Conservation (phyloP, 2,329 filamentous ascomycete genomes). For the Trichoderma guizhouense region DNA sequence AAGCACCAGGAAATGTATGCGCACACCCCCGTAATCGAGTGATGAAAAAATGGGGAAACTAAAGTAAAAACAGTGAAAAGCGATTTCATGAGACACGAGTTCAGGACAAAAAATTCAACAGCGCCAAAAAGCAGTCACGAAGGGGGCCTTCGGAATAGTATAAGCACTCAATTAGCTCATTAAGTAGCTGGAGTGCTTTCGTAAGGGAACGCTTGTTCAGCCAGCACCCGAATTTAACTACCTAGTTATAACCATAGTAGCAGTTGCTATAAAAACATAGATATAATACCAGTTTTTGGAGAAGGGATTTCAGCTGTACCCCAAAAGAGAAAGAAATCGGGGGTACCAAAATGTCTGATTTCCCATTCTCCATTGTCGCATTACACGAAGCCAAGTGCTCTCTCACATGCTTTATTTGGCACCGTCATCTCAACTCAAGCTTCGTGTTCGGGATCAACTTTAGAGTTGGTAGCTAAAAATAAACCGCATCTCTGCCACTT, state of each 20-base stretch:
- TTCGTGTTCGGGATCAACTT: neutral
- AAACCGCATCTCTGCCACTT: neutral
- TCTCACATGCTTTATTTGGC: neutral
- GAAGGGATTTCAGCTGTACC: neutral
- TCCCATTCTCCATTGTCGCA: neutral
- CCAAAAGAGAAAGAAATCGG: neutral
- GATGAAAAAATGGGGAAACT: neutral
- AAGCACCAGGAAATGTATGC: constrained; percentile 49
- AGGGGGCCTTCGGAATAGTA: constrained; percentile 31
- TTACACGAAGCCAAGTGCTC: neutral
- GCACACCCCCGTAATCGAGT: neutral
- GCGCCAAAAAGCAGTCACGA: constrained; percentile 49
- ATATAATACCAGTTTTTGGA: neutral
- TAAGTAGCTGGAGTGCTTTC: no score
- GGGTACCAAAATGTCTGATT: neutral
- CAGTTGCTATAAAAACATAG: no score
- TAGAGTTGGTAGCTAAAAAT: neutral
- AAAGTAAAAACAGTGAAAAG: constrained; percentile 40
- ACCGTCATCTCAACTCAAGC: neutral
- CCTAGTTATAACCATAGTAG: no score
- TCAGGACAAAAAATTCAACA: constrained; percentile 46
- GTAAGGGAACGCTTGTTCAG: no score
- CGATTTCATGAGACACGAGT: constrained; percentile 45
- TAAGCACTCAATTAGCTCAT: no score
- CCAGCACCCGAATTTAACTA: no score